Evolutionary conservation across 768 basidiomycete species (phyloP).

Genomic region (Auricularia sp.): DNA sequence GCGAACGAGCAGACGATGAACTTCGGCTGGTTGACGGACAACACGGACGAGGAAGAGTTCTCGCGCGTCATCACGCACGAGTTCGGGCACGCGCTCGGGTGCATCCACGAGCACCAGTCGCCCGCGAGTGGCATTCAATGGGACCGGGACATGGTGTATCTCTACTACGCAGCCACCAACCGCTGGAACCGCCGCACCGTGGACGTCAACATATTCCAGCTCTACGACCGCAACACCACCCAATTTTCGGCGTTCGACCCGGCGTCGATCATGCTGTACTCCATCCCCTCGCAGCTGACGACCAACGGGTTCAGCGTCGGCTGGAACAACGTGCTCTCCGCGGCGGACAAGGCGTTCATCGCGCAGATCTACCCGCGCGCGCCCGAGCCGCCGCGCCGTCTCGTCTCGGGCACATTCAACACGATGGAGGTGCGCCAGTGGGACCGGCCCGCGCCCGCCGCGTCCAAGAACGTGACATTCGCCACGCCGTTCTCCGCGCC

Average conservation of each 20-base stretch:
- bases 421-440: conserved; percentile 7
- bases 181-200: not conserved
- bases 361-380: not conserved
- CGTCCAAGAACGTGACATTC: not conserved
- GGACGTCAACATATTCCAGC: not conserved
- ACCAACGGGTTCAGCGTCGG: not conserved
- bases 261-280: not conserved
- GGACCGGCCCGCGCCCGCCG: not conserved
- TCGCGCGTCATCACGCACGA: conserved; percentile 16
- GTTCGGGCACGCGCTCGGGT: conserved; percentile 20
- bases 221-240: not conserved
- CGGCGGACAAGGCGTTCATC: not conserved
- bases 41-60: not conserved
- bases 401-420: not conserved
- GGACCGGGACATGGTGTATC: not conserved
- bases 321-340: not conserved
- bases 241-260: not conserved
- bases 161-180: not conserved
- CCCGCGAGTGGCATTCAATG: conserved; percentile 7
- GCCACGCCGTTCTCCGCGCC: not conserved
- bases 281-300: not conserved
- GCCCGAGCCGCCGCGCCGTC: not conserved
- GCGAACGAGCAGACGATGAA: not conserved
- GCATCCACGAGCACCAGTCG: conserved; percentile 22
- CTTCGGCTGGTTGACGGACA: not conserved